Evolutionary conservation across 495 filamentous ascomycete species (phyloP).

Genomic region (Evernia prunastri): DNA sequence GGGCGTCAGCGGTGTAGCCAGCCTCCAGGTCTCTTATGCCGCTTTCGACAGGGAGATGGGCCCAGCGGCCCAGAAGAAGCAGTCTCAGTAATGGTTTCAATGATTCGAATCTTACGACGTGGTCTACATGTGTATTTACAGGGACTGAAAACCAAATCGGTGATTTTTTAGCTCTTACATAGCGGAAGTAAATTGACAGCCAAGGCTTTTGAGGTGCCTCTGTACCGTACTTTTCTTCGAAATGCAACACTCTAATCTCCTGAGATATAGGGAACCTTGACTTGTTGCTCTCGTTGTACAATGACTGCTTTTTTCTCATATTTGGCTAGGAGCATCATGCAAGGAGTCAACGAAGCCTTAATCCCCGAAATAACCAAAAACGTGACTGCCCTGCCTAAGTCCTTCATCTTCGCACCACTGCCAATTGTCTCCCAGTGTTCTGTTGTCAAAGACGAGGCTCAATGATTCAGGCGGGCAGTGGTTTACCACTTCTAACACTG

Average conservation of each 20-base stretch:
- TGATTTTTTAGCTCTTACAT: not conserved
- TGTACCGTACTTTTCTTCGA: not conserved
- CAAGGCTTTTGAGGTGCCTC: not conserved
- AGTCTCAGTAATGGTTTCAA: conserved; percentile 26
- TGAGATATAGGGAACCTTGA: not conserved
- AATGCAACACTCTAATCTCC: not conserved
- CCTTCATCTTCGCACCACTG: too few species aligned
- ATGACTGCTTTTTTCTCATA: too few species aligned
- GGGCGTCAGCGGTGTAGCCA: conserved; percentile 65
- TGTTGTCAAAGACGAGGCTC: too few species aligned
- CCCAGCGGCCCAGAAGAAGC: conserved; percentile 77
- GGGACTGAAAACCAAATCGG: not conserved
- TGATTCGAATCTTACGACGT: not conserved
- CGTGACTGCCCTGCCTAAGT: too few species aligned
- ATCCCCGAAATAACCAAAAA: too few species aligned
- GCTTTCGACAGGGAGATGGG: conserved; percentile 97
- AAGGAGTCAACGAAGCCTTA: too few species aligned
- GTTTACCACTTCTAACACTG: too few species aligned
- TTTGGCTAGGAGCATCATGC: too few species aligned
- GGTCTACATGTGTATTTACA: not conserved
- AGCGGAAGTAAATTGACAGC: not conserved
- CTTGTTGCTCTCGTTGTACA: too few species aligned
- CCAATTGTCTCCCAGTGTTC: too few species aligned
- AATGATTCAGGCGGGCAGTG: too few species aligned
- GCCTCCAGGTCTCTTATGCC: conserved; percentile 81